These are phyloP conservation scores for Atkinsonella texensis DNA, from an alignment of 2,329 filamentous ascomycete genomes.

Conservation along the genomic window DNA sequence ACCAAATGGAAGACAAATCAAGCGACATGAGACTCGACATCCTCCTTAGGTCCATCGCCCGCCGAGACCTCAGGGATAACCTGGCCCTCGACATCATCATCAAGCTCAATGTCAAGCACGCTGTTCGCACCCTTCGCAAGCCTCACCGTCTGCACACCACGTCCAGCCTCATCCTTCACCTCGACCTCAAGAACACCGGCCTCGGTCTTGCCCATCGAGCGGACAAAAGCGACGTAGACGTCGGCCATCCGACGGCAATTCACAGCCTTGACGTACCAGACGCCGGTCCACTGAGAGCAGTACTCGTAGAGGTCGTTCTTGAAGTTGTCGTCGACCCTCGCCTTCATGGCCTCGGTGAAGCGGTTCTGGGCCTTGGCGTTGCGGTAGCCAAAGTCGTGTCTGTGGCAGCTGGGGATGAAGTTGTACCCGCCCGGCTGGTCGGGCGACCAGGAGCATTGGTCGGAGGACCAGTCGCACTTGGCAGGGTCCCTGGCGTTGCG, in stretches of 20 bases:
- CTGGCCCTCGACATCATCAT: conserved; percentile 7
- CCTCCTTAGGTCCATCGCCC: conserved; percentile 1
- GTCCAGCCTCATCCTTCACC: neutral
- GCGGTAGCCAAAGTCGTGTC: conserved; percentile 16
- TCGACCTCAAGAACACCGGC: neutral
- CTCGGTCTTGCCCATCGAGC: conserved; percentile 10
- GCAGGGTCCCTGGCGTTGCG: conserved; percentile 18
- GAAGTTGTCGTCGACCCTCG: conserved; percentile 29
- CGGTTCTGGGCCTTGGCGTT: conserved; percentile 23
- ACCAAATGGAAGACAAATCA: neutral
- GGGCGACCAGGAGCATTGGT: conserved; percentile 14
- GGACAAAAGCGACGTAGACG: conserved; percentile 12
- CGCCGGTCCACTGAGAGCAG: conserved; percentile 8
- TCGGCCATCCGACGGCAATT: conserved; percentile 11
- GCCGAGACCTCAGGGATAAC: conserved; percentile 2
- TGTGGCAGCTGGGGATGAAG: conserved; percentile 14
- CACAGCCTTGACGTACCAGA: conserved; percentile 7
- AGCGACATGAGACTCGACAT: neutral
- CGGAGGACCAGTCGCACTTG: conserved; percentile 12
- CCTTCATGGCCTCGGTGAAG: conserved; percentile 22
- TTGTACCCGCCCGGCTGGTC: conserved; percentile 16
- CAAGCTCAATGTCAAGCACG: conserved; percentile 3
- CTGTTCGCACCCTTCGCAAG: neutral
- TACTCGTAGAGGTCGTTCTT: conserved; percentile 18
- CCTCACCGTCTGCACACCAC: neutral